Evolutionary conservation across 345 rosid species (phyloP).

Genomic region (Salix viminalis): DNA sequence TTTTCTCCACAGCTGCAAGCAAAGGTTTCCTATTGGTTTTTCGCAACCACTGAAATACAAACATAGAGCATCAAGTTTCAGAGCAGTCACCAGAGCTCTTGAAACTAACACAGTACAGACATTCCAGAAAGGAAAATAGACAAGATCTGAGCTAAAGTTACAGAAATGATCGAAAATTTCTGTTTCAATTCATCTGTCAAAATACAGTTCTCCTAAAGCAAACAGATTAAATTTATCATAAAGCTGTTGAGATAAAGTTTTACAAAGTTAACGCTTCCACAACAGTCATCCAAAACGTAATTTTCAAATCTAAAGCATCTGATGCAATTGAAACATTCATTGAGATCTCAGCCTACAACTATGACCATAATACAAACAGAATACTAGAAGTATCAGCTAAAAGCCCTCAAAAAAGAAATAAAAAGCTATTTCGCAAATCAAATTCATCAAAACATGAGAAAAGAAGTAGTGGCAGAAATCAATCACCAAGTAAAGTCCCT

Average conservation of each 20-base stretch:
- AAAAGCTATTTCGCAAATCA: neutral
- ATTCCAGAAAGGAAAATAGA: neutral
- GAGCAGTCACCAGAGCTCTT: neutral
- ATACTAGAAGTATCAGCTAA: neutral
- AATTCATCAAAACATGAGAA: neutral
- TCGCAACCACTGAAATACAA: slow-evolving; percentile 63
- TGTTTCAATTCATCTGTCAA: neutral
- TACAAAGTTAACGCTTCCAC: neutral
- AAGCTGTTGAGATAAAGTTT: neutral
- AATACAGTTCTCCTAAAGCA: neutral
- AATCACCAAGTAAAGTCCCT: neutral
- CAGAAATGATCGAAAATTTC: neutral
- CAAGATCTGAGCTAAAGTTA: neutral
- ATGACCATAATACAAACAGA: neutral
- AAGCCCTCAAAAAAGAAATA: neutral
- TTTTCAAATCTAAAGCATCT: neutral
- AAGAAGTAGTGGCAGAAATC: neutral
- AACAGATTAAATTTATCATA: neutral
- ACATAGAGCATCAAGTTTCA: neutral
- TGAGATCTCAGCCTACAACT: neutral
- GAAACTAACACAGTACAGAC: neutral
- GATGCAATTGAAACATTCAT: neutral
- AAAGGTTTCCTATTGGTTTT: slow-evolving; percentile 75
- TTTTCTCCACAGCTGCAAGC: slow-evolving; percentile 82
- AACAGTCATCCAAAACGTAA: neutral